Conservation (phyloP, 1,284 basidiomycete species). For the Leccinum laetum region DNA sequence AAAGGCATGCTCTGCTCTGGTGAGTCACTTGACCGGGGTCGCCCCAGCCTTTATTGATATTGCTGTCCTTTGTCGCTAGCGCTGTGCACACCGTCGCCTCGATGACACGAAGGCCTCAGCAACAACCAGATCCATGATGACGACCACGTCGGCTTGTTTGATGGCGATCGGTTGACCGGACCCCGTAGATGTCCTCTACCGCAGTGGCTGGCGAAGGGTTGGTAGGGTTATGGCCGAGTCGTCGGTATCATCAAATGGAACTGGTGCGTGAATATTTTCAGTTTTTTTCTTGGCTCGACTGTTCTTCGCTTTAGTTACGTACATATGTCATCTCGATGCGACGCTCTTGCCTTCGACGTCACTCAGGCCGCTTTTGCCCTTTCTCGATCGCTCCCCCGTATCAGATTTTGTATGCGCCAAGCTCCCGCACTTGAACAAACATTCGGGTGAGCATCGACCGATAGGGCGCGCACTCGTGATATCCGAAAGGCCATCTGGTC, state of each 20-base stretch:
- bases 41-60: too few species aligned
- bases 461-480: constrained; percentile 87
- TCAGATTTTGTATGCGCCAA: constrained; percentile 93
- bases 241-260: constrained; percentile 95
- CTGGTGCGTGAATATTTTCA: constrained; percentile 81
- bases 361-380: constrained; percentile 90
- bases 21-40: too few species aligned
- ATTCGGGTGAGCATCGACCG: constrained; percentile 72
- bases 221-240: constrained; percentile 57
- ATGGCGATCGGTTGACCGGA: too few species aligned
- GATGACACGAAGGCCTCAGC: too few species aligned
- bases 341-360: background rate
- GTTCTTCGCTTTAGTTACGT: background rate
- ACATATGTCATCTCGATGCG: background rate
- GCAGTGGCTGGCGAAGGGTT: too few species aligned
- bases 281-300: constrained; percentile 9
- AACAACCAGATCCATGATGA: too few species aligned
- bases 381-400: constrained; percentile 90
- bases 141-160: too few species aligned
- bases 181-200: too few species aligned
- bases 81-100: too few species aligned
- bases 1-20: too few species aligned
- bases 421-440: constrained; percentile 87
- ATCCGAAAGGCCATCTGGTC: constrained; percentile 98
- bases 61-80: too few species aligned